Evolutionary conservation across 495 filamentous ascomycete species (phyloP).

Genomic region (Daldinia childiae): DNA sequence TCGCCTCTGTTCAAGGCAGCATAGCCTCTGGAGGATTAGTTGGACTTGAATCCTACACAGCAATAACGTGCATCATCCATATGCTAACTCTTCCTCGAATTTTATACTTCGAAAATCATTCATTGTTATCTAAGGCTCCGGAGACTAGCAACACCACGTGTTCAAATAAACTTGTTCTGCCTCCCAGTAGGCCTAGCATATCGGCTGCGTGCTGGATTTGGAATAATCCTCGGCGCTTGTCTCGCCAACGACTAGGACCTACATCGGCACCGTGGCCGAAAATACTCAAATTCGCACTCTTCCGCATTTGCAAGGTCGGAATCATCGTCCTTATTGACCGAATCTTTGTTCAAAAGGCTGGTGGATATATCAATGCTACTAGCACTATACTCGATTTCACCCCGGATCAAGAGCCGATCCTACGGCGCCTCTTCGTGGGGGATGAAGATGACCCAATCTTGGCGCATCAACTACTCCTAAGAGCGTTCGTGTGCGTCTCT

Average conservation of each 20-base stretch:
- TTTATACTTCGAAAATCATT: background rate
- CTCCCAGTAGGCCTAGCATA: conserved; percentile 5
- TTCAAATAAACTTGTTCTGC: background rate
- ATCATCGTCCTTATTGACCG: conserved; percentile 10
- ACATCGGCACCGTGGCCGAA: conserved; percentile 1
- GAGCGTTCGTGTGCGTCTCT: conserved; percentile 7
- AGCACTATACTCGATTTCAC: conserved; percentile 18
- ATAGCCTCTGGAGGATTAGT: background rate
- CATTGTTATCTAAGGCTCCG: background rate
- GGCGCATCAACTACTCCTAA: conserved; percentile 3
- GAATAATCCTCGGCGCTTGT: conserved; percentile 18
- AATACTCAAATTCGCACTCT: conserved; percentile 4
- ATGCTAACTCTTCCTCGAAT: conserved; percentile 16
- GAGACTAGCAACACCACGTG: background rate
- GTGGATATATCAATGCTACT: conserved; percentile 1
- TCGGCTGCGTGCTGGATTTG: conserved; percentile 17
- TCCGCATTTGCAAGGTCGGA: conserved; percentile 8
- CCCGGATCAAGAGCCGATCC: conserved; percentile 17
- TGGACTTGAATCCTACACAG: conserved; percentile 14
- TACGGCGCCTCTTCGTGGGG: conserved; percentile 6
- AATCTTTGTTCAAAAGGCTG: background rate
- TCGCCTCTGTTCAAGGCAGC: background rate
- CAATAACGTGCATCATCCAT: conserved; percentile 18
- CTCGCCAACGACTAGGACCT: background rate
- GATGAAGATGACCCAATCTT: conserved; percentile 11